Conservation (phyloP, 768 basidiomycete species). For the Pleurotus giganteus region DNA sequence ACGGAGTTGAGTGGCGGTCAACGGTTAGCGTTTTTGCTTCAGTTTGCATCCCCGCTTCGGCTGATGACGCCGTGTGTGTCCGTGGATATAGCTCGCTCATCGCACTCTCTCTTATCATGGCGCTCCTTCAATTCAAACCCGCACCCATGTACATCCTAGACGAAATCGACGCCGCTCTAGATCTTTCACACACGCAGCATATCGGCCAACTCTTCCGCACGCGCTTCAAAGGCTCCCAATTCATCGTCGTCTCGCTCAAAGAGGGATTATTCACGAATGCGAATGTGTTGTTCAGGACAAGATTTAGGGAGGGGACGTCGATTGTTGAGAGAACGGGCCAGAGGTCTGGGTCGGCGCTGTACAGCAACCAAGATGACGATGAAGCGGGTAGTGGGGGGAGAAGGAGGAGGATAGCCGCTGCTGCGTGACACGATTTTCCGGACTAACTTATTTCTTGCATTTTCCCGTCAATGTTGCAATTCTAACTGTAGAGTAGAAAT, state of each 20-base stretch:
- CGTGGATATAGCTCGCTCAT: constrained; percentile 75
- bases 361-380: constrained; percentile 29
- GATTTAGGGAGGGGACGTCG: constrained; percentile 92
- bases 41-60: background rate
- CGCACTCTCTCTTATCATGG: constrained; percentile 97
- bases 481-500: no score
- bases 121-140: constrained; percentile 97
- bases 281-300: constrained; percentile 90
- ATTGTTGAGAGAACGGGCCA: constrained; percentile 81
- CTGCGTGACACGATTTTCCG: constrained; percentile 11
- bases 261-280: constrained; percentile 98
- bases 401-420: constrained; percentile 25
- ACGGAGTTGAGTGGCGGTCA: constrained; percentile 98
- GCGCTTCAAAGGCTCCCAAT: constrained; percentile 96
- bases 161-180: constrained; percentile 97
- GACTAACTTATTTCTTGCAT: background rate
- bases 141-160: constrained; percentile 99
- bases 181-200: constrained; percentile 94
- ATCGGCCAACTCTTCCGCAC: constrained; percentile 98
- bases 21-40: constrained; percentile 55
- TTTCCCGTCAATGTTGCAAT: no score
- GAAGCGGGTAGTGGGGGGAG: constrained; percentile 28
- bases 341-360: constrained; percentile 53
- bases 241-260: constrained; percentile 96
- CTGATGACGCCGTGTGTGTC: background rate